Base-by-base conservation (phyloP, 2,329 filamentous ascomycete genomes). In the Scytalidium sp. region DNA sequence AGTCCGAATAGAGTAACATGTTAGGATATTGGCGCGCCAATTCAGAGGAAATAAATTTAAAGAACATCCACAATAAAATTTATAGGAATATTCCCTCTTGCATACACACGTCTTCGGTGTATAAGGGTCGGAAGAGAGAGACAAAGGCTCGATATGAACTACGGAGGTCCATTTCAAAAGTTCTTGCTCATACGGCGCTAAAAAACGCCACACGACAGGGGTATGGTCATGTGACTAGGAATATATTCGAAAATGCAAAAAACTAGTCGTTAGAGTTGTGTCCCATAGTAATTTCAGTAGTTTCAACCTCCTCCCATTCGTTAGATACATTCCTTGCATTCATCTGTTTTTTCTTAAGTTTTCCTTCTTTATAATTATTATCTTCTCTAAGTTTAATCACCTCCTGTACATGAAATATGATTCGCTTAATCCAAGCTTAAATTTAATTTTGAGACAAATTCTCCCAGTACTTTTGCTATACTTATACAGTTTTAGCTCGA, bases 381-480 rank as follows among this genome's bases (percentile, higher is more conserved):
- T 46, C 23, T n/a, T n/a, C 47, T 21, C 46, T 21, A 47, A 47
- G 25, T 29, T 20, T 19, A 20, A 20, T 43, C 21, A 56, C 43
- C 41, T 54, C 40, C 32, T 54, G 29, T 19, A 55, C 48, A 51
- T 57, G 43, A 27, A 41, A 25, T 25, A 36, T 19, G 43, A 59
- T 56, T 10, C 44, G 9, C 32, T 59, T 41, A 50, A 58, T 57
- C 47, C 52, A 58, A 32, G 5, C 7, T 32, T 58, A 43, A 40
- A 58, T 57, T 21, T 41, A 47, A n/a, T 32, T 11, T 32, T 57
- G 45, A 22, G 29, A 23, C 1, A 58, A 42, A 23, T 56, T 43
- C 22, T 54, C 25, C 52, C 43, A 57, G n/a, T 1, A 10, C 19
- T 47, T n/a, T 13, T 39, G 22, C 49, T 47, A 58, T n/a, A 19